These are phyloP conservation scores for Stachybotrys elegans DNA, from an alignment of 2,329 filamentous ascomycete genomes.

Conservation along the genomic window DNA sequence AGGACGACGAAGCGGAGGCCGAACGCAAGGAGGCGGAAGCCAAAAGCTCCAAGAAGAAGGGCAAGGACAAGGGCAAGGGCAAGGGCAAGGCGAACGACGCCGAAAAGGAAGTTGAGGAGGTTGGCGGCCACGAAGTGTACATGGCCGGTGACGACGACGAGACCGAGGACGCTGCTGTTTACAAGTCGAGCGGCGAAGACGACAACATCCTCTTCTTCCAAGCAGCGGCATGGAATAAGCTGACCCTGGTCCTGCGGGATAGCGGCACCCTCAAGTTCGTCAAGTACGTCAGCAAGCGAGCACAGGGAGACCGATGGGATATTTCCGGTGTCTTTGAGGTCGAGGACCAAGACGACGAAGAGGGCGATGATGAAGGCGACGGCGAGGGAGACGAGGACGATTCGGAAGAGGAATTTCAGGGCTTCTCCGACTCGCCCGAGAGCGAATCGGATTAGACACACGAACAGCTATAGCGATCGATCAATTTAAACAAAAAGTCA, in stretches of 20 bases:
- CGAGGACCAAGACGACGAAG: constrained; percentile 45
- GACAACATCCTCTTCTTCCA: constrained; percentile 63
- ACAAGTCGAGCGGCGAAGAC: constrained; percentile 74
- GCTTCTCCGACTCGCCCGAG: constrained; percentile 43
- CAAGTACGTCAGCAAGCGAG: constrained; percentile 84
- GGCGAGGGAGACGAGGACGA: constrained; percentile 27
- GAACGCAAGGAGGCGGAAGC: constrained; percentile 28
- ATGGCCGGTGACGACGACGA: constrained; percentile 81
- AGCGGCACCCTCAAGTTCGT: constrained; percentile 85
- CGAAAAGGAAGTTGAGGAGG: constrained; percentile 43
- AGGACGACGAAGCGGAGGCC: constrained; percentile 45
- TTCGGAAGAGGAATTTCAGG: constrained; percentile 49
- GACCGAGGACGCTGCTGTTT: constrained; percentile 77
- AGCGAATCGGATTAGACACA: constrained; percentile 32
- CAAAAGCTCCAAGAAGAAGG: constrained; percentile 26
- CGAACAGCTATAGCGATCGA: too few relatives aligned
- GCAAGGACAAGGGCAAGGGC: constrained; percentile 24
- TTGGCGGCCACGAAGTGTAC: constrained; percentile 82
- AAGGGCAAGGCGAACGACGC: constrained; percentile 23
- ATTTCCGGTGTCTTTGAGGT: constrained; percentile 76
- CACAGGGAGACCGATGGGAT: constrained; percentile 90
- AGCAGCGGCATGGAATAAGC: constrained; percentile 74
- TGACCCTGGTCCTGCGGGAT: constrained; percentile 87
- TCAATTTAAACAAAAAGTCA: too few relatives aligned
- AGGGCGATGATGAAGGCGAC: constrained; percentile 31